Conservation (phyloP, 139 green algal species). For the Chlamydomonas sphaeroides region DNA sequence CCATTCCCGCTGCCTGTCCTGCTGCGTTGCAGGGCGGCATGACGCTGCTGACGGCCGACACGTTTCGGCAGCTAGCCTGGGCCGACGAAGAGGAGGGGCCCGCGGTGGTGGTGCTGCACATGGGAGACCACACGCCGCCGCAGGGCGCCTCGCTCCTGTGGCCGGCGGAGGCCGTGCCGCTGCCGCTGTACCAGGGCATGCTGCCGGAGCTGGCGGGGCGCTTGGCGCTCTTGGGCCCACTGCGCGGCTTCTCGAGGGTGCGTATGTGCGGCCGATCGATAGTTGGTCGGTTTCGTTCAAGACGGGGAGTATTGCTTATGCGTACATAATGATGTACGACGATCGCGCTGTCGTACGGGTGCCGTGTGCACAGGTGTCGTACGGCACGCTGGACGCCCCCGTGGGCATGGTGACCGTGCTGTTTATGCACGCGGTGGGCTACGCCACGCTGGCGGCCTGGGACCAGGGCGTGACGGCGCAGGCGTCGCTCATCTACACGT, state of each 20-base stretch:
- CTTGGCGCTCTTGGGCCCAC: background rate
- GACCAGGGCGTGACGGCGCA: background rate
- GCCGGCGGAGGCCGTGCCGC: background rate
- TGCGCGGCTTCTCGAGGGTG: background rate
- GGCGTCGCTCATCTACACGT: background rate
- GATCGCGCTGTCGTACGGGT: too few relatives aligned
- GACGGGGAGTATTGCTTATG: too few relatives aligned
- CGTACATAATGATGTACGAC: too few relatives aligned
- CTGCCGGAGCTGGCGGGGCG: background rate
- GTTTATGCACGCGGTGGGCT: conserved; percentile 16
- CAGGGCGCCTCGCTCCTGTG: background rate
- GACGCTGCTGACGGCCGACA: background rate
- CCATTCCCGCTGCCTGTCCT: too few relatives aligned
- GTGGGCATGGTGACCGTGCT: conserved; percentile 24
- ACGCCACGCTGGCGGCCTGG: conserved; percentile 11
- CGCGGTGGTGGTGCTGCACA: background rate
- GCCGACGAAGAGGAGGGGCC: background rate
- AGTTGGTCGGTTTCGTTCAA: background rate
- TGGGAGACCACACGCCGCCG: background rate
- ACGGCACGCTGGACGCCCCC: conserved; percentile 14
- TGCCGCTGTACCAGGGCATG: background rate
- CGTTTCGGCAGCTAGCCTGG: background rate
- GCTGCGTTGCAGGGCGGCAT: conserved; percentile 15
- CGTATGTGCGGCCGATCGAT: too few relatives aligned
- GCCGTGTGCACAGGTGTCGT: background rate